Percentiles rank a stretch among this genome's conserved stretches.
phyloP scores from a whole-genome alignment of 495 filamentous ascomycete species.

The Melanomma pulvis-pyrius region DNA sequence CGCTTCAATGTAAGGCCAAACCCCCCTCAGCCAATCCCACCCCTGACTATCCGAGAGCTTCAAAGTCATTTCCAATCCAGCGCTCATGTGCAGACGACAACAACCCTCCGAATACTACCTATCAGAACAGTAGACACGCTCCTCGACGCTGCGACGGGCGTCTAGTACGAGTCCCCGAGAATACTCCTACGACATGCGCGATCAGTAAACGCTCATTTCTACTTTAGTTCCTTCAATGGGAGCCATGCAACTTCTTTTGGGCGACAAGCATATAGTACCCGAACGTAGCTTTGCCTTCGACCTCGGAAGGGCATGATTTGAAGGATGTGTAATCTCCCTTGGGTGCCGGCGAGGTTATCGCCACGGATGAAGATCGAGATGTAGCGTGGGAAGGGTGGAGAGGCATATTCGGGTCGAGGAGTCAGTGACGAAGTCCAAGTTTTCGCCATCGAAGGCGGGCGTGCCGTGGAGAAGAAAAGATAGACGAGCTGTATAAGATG shows the following conservation, averaged over 20 bases:
- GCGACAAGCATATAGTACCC: not conserved
- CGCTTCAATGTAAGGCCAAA: not conserved
- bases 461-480: not conserved
- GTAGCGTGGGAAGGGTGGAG: too few relatives aligned
- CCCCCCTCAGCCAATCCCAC: not conserved
- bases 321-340: not conserved
- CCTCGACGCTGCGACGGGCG: not conserved
- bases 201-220: not conserved
- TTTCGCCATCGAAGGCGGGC: not conserved
- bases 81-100: not conserved
- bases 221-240: too few relatives aligned
- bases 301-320: not conserved
- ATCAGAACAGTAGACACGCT: not conserved
- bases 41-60: not conserved
- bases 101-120: not conserved
- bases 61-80: not conserved
- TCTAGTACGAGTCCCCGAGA: not conserved
- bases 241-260: not conserved
- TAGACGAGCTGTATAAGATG: not conserved
- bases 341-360: too few relatives aligned
- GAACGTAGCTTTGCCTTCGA: not conserved
- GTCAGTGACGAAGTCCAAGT: not conserved
- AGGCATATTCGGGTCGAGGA: not conserved
- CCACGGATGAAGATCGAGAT: too few relatives aligned
- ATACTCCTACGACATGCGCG: not conserved